Percentiles rank a stretch among this genome's conserved stretches.
phyloP scores from a whole-genome alignment of 805 yeast species.

The Candida nanaspora region DNA sequence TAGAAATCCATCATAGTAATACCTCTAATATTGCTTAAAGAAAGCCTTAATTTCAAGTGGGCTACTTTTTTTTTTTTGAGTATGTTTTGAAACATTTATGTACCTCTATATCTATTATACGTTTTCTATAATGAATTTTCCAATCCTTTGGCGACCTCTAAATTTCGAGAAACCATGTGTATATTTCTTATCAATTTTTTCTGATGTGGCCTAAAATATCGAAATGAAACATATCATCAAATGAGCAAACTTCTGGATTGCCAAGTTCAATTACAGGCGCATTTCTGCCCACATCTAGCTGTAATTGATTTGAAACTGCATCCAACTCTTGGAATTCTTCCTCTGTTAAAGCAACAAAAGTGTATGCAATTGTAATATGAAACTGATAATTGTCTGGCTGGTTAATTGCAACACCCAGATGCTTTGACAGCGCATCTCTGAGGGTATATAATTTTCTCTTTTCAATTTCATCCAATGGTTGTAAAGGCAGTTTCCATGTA shows the following conservation, averaged over 20 bases:
- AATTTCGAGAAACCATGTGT: too few species aligned
- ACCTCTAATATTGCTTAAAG: background rate
- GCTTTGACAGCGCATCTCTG: constrained; percentile 6
- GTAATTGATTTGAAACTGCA: constrained; percentile 5
- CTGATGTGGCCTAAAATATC: constrained; percentile 3
- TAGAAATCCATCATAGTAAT: constrained; percentile 1
- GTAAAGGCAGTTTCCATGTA: constrained; percentile 12
- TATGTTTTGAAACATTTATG: too few species aligned
- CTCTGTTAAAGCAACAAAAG: constrained; percentile 8
- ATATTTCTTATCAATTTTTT: too few species aligned
- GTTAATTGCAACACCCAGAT: constrained; percentile 4
- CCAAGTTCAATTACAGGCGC: constrained; percentile 7
- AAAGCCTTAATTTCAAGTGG: background rate
- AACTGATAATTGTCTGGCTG: constrained; percentile 5
- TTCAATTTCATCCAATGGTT: constrained; percentile 8
- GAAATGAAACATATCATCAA: constrained; percentile 14
- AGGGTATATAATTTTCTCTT: constrained; percentile 4
- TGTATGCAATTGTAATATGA: constrained; percentile 13
- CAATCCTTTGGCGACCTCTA: too few species aligned
- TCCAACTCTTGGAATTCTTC: constrained; percentile 10
- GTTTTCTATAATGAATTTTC: too few species aligned
- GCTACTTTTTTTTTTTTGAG: background rate
- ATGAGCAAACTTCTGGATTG: constrained; percentile 11
- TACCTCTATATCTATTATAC: too few species aligned
- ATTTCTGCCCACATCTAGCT: constrained; percentile 1